These are phyloP conservation scores for Mitragyna speciosa DNA, from an alignment of 257 asterid genomes.

Conservation along the genomic window DNA sequence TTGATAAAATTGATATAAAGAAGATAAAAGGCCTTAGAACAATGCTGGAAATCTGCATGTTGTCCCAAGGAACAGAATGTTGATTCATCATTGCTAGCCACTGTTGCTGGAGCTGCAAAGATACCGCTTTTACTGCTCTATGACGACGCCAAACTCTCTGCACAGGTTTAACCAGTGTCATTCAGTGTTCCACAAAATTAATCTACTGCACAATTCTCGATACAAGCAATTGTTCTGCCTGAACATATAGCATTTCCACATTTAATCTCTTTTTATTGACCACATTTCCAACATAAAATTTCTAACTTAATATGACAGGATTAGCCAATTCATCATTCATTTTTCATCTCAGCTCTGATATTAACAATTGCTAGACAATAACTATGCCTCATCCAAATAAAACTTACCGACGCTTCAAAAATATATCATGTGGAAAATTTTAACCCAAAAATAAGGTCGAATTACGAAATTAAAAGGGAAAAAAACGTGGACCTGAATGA, in stretches of 20 bases:
- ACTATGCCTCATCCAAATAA: not conserved
- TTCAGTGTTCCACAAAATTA: not conserved
- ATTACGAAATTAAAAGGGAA: not conserved
- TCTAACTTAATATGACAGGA: not conserved
- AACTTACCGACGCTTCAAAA: too few species aligned
- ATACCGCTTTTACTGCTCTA: conserved; percentile 41
- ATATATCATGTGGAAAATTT: too few species aligned
- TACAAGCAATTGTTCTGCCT: not conserved
- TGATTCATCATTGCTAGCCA: conserved; percentile 62
- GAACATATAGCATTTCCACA: not conserved
- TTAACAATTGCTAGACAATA: not conserved
- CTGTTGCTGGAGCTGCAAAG: conserved; percentile 63
- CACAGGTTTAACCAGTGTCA: conserved; percentile 15
- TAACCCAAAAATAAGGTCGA: not conserved
- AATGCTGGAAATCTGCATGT: conserved; percentile 44
- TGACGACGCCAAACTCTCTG: conserved; percentile 91
- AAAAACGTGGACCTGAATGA: conserved; percentile 55
- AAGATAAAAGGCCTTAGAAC: conserved; percentile 82
- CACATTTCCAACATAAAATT: not conserved
- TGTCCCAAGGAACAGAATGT: conserved; percentile 35
- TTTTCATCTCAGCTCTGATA: not conserved
- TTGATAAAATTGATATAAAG: conserved; percentile 54
- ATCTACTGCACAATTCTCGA: not conserved
- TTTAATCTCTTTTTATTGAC: not conserved
- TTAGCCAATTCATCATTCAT: not conserved